phyloP scores from a whole-genome alignment of 495 filamentous ascomycete genomes.

The Annulohypoxylon stygium region DNA sequence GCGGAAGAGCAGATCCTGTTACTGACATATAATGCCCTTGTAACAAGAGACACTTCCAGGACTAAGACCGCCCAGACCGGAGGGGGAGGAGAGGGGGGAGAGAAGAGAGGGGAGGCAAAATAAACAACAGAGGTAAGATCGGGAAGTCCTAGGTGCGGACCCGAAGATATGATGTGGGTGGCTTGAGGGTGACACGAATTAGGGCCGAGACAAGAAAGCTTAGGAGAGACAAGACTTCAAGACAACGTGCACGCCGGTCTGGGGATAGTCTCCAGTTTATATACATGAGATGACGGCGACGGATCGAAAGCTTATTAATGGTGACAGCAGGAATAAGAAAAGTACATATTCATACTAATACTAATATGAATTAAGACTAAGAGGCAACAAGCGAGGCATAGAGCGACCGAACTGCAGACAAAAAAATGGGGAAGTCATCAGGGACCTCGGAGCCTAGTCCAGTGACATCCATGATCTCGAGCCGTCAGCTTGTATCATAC shows the following conservation, averaged over 20 bases:
- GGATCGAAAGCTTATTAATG: conserved; percentile 32
- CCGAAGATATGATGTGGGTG: conserved; percentile 38
- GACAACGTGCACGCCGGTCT: conserved; percentile 39
- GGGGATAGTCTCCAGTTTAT: conserved; percentile 46
- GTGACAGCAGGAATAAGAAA: conserved; percentile 7
- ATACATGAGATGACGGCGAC: conserved; percentile 38
- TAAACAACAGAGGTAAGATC: conserved; percentile 37
- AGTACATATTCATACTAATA: neutral
- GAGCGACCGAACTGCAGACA: conserved; percentile 38
- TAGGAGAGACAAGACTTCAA: conserved; percentile 22
- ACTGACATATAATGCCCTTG: conserved; percentile 18
- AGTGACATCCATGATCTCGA: conserved; percentile 19
- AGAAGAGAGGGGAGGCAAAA: conserved; percentile 15
- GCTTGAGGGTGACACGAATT: conserved; percentile 26
- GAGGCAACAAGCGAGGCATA: conserved; percentile 15
- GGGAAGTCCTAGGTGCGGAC: conserved; percentile 20
- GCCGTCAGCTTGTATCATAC: conserved; percentile 29
- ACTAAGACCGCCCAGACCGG: conserved; percentile 23
- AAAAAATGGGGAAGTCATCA: conserved; percentile 44
- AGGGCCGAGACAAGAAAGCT: conserved; percentile 39
- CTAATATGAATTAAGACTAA: neutral
- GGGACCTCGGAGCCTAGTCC: conserved; percentile 29
- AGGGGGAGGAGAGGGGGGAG: neutral
- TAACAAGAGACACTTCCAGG: conserved; percentile 11
- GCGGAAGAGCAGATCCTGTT: neutral